A percentile compares a stretch with the other conserved stretches of the same genome.
Evolutionary conservation across 225 moss, liverwort and hornwort species (phyloP).

Genomic region (Bryoerythrophyllum caledonicum): DNA sequence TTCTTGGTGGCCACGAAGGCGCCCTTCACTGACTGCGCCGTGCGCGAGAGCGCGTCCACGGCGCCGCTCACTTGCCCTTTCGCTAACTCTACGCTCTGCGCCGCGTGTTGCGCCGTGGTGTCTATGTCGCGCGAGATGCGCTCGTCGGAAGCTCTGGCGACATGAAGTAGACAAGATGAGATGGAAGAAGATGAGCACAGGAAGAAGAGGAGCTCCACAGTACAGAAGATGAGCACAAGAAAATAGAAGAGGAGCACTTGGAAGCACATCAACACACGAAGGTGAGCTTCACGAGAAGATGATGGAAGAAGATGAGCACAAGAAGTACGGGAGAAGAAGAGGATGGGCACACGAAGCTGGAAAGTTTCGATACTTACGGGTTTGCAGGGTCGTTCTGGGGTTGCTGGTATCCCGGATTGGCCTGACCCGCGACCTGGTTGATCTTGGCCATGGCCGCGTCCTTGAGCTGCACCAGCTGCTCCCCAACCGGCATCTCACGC

Average conservation of each 20-base stretch:
- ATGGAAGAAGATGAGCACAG: no score
- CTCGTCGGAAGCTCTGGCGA: slow-evolving; percentile 37
- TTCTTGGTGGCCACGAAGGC: slow-evolving; percentile 33
- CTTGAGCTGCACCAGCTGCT: slow-evolving; percentile 47
- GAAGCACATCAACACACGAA: no score
- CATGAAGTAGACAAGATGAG: not conserved
- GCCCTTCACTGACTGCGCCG: slow-evolving; percentile 32
- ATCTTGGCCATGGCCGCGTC: slow-evolving; percentile 32
- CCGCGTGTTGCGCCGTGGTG: slow-evolving; percentile 35
- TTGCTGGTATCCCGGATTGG: slow-evolving; percentile 25
- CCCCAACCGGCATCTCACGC: slow-evolving; percentile 48
- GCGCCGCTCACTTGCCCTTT: slow-evolving; percentile 27
- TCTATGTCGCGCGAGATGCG: slow-evolving; percentile 29
- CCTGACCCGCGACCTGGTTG: slow-evolving; percentile 26
- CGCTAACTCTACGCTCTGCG: slow-evolving; percentile 34
- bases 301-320: no score
- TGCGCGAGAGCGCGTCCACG: slow-evolving; percentile 15
- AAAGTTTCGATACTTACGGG: slow-evolving; percentile 22
- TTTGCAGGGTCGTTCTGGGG: slow-evolving; percentile 40
- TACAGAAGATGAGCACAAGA: no score
- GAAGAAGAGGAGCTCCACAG: no score
- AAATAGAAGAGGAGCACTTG: no score
- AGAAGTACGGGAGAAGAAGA: no score
- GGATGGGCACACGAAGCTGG: no score
- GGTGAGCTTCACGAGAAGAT: no score